Conservation (phyloP, 371 early-diverging fungal genomes). For the Lichtheimia ramosa region DNA sequence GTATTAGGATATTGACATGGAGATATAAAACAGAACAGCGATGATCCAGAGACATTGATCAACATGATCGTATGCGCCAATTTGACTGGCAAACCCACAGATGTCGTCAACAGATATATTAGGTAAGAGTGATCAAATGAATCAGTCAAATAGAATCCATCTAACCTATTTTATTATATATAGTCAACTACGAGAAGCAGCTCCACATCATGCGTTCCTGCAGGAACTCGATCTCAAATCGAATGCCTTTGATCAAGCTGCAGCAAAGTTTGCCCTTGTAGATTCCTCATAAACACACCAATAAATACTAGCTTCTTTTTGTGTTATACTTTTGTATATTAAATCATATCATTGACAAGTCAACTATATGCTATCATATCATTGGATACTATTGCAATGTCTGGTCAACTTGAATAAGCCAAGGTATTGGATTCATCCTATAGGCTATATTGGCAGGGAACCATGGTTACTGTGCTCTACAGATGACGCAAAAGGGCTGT, state of each 20-base stretch:
- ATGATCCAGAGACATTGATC: constrained; percentile 85
- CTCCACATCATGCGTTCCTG: constrained; percentile 82
- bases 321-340: no score
- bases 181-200: constrained; percentile 78
- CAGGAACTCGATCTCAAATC: constrained; percentile 77
- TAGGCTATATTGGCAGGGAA: no score
- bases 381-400: no score
- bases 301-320: no score
- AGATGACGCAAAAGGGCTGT: no score
- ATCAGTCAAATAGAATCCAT: neutral
- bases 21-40: constrained; percentile 50
- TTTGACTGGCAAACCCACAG: constrained; percentile 69
- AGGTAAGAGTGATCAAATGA: constrained; percentile 41
- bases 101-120: constrained; percentile 65
- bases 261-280: constrained; percentile 41
- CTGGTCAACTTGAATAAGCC: no score
- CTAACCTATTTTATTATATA: neutral
- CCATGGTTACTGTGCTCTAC: no score
- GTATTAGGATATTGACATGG: neutral
- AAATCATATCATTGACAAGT: no score
- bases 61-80: constrained; percentile 79
- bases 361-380: no score
- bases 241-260: constrained; percentile 77
- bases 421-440: no score
- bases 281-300: constrained; percentile 29